Evolutionary conservation across 305 asterid species (phyloP), one percentile per base, ranked within the genome.

Genomic region (Nicotiana rustica): DNA sequence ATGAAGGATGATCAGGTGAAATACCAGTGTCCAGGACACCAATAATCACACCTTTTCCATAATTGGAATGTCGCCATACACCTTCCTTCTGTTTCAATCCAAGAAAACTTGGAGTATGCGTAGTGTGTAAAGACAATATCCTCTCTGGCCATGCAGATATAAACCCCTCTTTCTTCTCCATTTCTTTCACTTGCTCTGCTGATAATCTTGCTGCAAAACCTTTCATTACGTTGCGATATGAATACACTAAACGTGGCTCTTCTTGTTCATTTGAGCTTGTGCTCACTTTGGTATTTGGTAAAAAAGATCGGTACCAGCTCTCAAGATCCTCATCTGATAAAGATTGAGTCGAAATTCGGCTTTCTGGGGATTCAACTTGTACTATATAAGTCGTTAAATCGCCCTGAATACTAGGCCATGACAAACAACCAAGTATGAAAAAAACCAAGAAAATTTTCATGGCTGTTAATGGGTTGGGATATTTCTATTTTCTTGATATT

Each of bases 121-220:
- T 92, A 57, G 92, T 92, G 49, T 90, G 92, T 36, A 88, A 65
- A 21, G 87, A 55, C 5, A 85, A 57, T 0, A 62, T 84, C 31
- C 36, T 87, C 81, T 87, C 86, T 0, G 85, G 91, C 83, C 86
- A 78, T 2, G 93, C 93, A 0, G 81, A 13, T 17, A 89, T 10
- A 19, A 89, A 89, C 2, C 92, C 92, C 1, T 83, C 82, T 61
- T 69, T 85, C 44, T 85, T 86, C 86, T 78, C 81, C 89, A 90
- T 88, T 21, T 85, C 92, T 60, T 71, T 33, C 80, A 88, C 90
- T 80, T 90, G 90, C 6, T 84, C 79, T 0, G 85, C 82, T 0
- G 89, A 65, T 19, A 92, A 82, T 59, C 83, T 89, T 4, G 91
- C 95, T 1, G 93, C 91, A 59, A 92, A 92, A 41, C 93, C 95